phyloP scores from a whole-genome alignment of 2,329 filamentous ascomycete species.

The Aspergillus pseudotamarii region DNA sequence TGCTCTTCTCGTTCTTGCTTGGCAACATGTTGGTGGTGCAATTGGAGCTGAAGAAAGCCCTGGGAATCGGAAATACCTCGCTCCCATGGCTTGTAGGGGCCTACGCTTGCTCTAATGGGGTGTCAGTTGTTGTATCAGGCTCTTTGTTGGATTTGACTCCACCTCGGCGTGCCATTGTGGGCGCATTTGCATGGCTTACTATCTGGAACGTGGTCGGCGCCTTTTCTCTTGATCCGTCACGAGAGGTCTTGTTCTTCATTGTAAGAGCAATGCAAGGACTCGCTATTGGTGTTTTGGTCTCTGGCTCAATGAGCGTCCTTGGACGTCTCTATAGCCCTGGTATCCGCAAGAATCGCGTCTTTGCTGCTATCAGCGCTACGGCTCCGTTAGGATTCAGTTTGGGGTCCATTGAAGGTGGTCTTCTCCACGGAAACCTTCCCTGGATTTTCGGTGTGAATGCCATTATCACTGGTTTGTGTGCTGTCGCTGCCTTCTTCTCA shows the following conservation, averaged over 20 bases:
- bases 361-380: conserved; percentile 52
- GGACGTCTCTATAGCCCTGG: conserved; percentile 51
- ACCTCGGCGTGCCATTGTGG: conserved; percentile 46
- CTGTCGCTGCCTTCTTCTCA: conserved; percentile 41
- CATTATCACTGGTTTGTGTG: conserved; percentile 41
- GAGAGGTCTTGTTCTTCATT: conserved; percentile 40
- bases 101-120: conserved; percentile 45
- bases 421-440: conserved; percentile 39
- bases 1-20: conserved; percentile 47
- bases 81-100: conserved; percentile 49
- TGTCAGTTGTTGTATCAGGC: conserved; percentile 47
- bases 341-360: conserved; percentile 51
- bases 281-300: conserved; percentile 53
- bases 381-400: conserved; percentile 50
- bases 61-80: conserved; percentile 44
- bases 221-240: conserved; percentile 40
- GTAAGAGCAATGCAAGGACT: conserved; percentile 50
- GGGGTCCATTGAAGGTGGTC: conserved; percentile 49
- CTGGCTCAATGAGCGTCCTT: conserved; percentile 53
- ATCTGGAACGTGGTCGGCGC: conserved; percentile 45
- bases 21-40: conserved; percentile 48
- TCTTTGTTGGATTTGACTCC: conserved; percentile 43
- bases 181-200: conserved; percentile 47
- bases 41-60: conserved; percentile 37
- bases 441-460: conserved; percentile 52